Evolutionary conservation across 257 asterid species (phyloP), one percentile per base, ranked within the genome.

Genomic region (Linderniella brevidens): DNA sequence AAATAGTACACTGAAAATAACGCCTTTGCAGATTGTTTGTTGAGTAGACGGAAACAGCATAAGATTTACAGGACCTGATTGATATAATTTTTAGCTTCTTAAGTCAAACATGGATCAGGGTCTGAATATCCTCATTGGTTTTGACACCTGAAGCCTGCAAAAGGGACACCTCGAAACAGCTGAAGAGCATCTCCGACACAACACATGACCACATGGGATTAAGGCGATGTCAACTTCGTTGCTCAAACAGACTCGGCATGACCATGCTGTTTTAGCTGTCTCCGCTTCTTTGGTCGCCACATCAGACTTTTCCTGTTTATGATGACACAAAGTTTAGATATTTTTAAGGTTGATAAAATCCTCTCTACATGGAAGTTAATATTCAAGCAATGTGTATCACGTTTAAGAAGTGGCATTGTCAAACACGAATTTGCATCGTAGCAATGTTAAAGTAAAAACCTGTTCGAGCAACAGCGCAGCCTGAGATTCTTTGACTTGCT

Each of bases 91-190:
- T n/a, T n/a, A n/a, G n/a, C n/a, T n/a, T n/a, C n/a, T n/a, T 2
- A 25, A 25, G 32, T 25, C 32, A 25, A n/a, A 25, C 32, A 25
- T 25, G 32, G 20, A 48, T 86, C 73, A 87, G 35, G 97, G 95
- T 46, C 95, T 78, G 67, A 75, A 87, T 57, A 87, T 75, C 70
- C 76, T 71, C 67, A 79, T 66, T 9, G 82, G 61, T 53, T 75
- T 73, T 0, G 92, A 73, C 54, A 82, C 97, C 68, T 82, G 95
- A 48, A 69, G 51, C 13, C 97, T 78, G 59, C 97, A 87, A 72
- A 82, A 87, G n/a, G 95, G 97, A 59, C 97, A 87, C 71, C 85
- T 70, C 5, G 94, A 77, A 66, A 82, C 97, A 35, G 92, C 97
- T 51, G 93, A 71, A 14, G 95, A 77, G 73, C 97, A 87, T 63